phyloP scores from a whole-genome alignment of 148 eudicot genomes.

The Vaccinium macrocarpon region DNA sequence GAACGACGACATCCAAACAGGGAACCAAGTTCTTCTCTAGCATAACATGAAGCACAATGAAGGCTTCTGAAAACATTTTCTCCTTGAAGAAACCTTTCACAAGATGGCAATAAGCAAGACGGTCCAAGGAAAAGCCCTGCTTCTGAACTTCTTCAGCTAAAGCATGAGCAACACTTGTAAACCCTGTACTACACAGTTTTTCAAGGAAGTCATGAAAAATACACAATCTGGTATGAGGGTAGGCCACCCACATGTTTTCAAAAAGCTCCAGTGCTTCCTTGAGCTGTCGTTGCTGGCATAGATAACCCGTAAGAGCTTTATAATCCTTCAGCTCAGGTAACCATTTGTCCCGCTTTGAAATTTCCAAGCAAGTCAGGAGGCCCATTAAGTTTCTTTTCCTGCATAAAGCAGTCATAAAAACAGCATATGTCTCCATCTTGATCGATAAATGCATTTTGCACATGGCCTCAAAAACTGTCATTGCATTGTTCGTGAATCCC shows the following conservation, averaged over 20 bases:
- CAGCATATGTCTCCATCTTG: slow-evolving; percentile 34
- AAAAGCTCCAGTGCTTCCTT: slow-evolving; percentile 56
- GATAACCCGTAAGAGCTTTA: slow-evolving; percentile 28
- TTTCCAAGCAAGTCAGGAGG: slow-evolving; percentile 32
- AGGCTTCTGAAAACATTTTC: slow-evolving; percentile 46
- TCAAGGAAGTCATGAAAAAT: slow-evolving; percentile 44
- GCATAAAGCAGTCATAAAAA: slow-evolving; percentile 42
- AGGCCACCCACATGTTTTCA: slow-evolving; percentile 31
- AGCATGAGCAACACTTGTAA: slow-evolving; percentile 36
- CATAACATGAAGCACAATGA: slow-evolving; percentile 32
- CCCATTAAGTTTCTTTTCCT: slow-evolving; percentile 35
- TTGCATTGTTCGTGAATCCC: slow-evolving; percentile 41
- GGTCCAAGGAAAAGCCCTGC: slow-evolving; percentile 34
- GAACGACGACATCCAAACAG: slow-evolving; percentile 30
- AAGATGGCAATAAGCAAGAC: slow-evolving; percentile 39
- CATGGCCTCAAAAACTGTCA: slow-evolving; percentile 43
- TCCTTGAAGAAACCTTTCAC: slow-evolving; percentile 49
- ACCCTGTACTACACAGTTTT: slow-evolving; percentile 47
- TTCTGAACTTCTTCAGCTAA: slow-evolving; percentile 40
- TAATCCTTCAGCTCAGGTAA: slow-evolving; percentile 36
- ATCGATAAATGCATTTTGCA: slow-evolving; percentile 31
- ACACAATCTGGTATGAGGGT: slow-evolving; percentile 29
- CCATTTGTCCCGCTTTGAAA: slow-evolving; percentile 45
- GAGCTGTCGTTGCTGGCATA: slow-evolving; percentile 41
- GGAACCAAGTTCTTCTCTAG: slow-evolving; percentile 29